Conservation (phyloP, 306 rosid genomes). For the Lithocarpus polystachyus region DNA sequence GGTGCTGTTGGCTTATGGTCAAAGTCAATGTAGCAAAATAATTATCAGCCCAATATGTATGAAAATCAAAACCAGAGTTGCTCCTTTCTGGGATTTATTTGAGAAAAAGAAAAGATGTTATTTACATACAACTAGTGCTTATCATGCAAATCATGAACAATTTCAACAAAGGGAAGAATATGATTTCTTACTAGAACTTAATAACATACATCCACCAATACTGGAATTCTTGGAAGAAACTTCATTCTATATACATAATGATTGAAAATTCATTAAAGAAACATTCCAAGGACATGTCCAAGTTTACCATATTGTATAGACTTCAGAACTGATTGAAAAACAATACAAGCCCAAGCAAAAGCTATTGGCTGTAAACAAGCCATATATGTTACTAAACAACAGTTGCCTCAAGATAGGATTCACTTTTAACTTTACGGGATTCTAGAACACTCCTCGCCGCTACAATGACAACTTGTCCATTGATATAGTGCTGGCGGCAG, state of each 20-base stretch:
- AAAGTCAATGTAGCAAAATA: conserved; percentile 36
- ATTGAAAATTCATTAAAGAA: neutral
- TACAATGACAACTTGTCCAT: conserved; percentile 49
- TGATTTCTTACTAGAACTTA: neutral
- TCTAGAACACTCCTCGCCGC: conserved; percentile 45
- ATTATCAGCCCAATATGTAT: conserved; percentile 12
- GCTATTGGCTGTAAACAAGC: neutral
- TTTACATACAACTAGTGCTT: conserved; percentile 35
- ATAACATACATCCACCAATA: neutral
- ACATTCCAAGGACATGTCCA: conserved; percentile 12
- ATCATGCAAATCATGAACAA: neutral
- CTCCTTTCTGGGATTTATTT: neutral
- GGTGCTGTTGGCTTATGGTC: conserved; percentile 34
- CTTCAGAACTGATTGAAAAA: conserved; percentile 6
- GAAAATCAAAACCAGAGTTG: conserved; percentile 3
- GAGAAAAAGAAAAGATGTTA: neutral
- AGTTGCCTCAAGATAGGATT: conserved; percentile 29
- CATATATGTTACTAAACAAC: conserved; percentile 23
- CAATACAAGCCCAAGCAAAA: conserved; percentile 3
- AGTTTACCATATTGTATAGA: neutral
- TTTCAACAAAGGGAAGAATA: neutral
- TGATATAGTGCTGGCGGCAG: conserved; percentile 67
- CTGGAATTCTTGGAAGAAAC: neutral
- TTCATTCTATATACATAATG: conserved; percentile 17
- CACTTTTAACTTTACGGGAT: conserved; percentile 31